phyloP scores from a whole-genome alignment of 495 filamentous ascomycete species.

The Trichoderma gamsii region DNA sequence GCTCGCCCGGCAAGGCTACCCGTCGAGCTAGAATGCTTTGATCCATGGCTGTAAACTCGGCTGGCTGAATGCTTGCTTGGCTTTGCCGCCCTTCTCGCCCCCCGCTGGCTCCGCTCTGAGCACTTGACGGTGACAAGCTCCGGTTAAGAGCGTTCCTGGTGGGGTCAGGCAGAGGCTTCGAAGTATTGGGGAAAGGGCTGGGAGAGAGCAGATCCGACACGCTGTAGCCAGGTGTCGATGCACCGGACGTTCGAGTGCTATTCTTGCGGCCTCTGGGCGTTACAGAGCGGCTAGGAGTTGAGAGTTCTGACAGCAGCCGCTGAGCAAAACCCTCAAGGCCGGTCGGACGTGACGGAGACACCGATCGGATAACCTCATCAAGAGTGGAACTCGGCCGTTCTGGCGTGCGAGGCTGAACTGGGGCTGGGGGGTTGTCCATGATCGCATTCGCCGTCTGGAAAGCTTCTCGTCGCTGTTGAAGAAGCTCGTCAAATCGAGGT shows the following conservation, averaged over 20 bases:
- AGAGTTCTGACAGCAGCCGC: constrained; percentile 49
- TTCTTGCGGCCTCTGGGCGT: constrained; percentile 45
- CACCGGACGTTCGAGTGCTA: background rate
- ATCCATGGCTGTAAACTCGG: constrained; percentile 47
- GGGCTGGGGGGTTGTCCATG: constrained; percentile 14
- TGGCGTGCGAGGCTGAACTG: constrained; percentile 21
- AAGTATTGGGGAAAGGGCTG: background rate
- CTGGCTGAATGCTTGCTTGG: constrained; percentile 30
- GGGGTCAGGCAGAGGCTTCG: background rate
- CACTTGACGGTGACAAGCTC: constrained; percentile 35
- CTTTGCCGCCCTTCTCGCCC: constrained; percentile 27
- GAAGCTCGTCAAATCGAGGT: constrained; percentile 67
- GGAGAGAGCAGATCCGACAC: constrained; percentile 8
- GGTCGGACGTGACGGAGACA: constrained; percentile 40
- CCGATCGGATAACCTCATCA: constrained; percentile 29
- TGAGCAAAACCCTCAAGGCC: constrained; percentile 50
- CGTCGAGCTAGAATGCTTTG: constrained; percentile 45
- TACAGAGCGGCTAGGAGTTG: constrained; percentile 36
- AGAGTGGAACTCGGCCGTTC: constrained; percentile 26
- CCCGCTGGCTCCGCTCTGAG: constrained; percentile 21
- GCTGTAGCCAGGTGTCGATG: background rate
- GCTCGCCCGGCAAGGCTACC: constrained; percentile 34
- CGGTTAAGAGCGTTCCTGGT: constrained; percentile 20
- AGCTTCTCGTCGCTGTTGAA: constrained; percentile 63
- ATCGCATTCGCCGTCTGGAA: constrained; percentile 52